Evolutionary conservation across 345 rosid genomes (phyloP).

Genomic region (Salix suchowensis): DNA sequence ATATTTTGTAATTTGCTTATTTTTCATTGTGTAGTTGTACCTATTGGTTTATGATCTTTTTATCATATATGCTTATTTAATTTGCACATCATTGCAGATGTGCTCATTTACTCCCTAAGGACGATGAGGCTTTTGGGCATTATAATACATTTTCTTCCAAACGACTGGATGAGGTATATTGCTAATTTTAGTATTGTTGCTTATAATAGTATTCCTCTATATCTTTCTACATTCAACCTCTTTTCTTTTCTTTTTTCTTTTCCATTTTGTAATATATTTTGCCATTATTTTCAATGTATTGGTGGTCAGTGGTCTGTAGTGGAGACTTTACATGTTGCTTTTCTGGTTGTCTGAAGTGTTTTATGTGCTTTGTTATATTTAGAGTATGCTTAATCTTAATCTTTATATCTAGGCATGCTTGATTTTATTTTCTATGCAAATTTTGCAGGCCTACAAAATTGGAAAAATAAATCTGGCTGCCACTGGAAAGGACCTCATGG

Average conservation of each 20-base stretch:
- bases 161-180: conserved; percentile 83
- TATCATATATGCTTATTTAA: neutral
- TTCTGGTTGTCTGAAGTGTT: neutral
- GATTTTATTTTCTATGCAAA: neutral
- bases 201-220: neutral
- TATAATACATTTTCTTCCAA: conserved; percentile 61
- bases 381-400: neutral
- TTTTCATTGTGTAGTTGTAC: neutral
- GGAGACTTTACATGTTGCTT: neutral
- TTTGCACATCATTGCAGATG: conserved; percentile 43
- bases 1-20: neutral
- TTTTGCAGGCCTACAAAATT: conserved; percentile 83
- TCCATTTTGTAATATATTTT: neutral
- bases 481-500: conserved; percentile 99
- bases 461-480: conserved; percentile 99
- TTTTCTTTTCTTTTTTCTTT: neutral
- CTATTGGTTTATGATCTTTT: neutral
- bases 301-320: conserved; percentile 5
- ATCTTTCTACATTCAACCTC: neutral
- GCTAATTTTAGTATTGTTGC: neutral
- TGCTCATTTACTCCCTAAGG: conserved; percentile 89
- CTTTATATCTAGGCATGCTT: neutral
- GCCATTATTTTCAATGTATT: neutral
- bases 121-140: conserved; percentile 82
- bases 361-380: neutral